Conservation (phyloP, 495 filamentous ascomycete genomes). For the Aspergillus leporis region DNA sequence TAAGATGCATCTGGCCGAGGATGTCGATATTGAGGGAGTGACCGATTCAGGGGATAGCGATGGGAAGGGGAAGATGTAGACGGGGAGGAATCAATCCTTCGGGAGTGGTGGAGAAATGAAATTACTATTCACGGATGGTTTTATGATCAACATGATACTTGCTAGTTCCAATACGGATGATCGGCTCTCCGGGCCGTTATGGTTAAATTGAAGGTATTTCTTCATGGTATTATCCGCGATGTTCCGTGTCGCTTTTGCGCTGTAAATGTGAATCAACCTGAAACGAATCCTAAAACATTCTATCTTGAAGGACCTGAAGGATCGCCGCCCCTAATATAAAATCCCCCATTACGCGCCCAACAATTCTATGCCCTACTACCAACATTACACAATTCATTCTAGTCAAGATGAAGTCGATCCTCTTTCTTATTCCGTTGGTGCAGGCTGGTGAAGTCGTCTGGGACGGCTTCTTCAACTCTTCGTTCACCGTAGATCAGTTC, state of each 20-base stretch:
- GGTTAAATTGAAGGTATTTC: neutral
- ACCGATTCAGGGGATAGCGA: conserved; percentile 4
- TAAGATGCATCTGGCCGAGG: conserved; percentile 21
- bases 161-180: neutral
- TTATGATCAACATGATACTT: conserved; percentile 1
- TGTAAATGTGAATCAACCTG: conserved; percentile 3
- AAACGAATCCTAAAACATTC: conserved; percentile 2
- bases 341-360: neutral
- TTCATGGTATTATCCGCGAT: neutral
- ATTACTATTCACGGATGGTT: neutral
- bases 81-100: neutral
- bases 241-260: conserved; percentile 1
- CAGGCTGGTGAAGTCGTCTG: conserved; percentile 29
- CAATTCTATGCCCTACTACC: neutral
- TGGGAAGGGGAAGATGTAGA: conserved; percentile 6
- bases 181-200: conserved; percentile 5
- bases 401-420: conserved; percentile 21
- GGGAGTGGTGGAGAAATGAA: neutral
- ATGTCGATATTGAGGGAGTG: conserved; percentile 12
- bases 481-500: conserved; percentile 21
- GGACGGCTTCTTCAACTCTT: conserved; percentile 29
- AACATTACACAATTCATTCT: neutral
- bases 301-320: neutral
- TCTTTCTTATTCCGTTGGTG: conserved; percentile 18
- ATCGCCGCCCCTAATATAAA: neutral